Percentiles rank a stretch among this genome's conserved stretches.
These are phyloP conservation scores for Suillus discolor DNA, from an alignment of 768 basidiomycete genomes.

Conservation along the genomic window DNA sequence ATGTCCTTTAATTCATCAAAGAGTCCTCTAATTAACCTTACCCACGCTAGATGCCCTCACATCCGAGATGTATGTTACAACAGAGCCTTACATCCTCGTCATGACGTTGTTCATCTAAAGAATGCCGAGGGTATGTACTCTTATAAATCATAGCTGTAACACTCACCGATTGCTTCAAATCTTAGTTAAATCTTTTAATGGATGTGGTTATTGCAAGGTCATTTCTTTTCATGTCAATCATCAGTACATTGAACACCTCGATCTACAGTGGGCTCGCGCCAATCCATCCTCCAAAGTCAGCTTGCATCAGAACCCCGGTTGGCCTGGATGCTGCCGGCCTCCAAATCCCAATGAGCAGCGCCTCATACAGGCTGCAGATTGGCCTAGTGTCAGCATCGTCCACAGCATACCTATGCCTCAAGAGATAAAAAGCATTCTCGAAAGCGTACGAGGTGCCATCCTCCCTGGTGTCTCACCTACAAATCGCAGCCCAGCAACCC, in stretches of 20 bases:
- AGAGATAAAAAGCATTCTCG: conserved; percentile 70
- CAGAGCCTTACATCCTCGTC: conserved; percentile 69
- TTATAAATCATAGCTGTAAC: conserved; percentile 1
- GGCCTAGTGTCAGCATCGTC: conserved; percentile 77
- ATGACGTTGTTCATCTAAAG: conserved; percentile 78
- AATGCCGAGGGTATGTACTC: conserved; percentile 78
- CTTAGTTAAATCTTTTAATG: conserved; percentile 79
- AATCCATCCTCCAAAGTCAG: conserved; percentile 55
- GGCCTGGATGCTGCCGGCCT: conserved; percentile 90
- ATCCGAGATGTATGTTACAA: conserved; percentile 76
- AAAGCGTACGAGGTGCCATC: conserved; percentile 47
- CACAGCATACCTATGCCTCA: conserved; percentile 74
- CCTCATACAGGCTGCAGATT: conserved; percentile 71
- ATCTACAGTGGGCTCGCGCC: conserved; percentile 67
- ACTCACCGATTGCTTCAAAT: conserved; percentile 21
- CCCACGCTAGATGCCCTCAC: conserved; percentile 69
- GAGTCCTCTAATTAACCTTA: conserved; percentile 14
- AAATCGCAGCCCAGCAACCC: conserved; percentile 36
- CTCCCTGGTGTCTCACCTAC: conserved; percentile 31
- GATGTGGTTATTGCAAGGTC: conserved; percentile 92
- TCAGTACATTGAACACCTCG: conserved; percentile 28
- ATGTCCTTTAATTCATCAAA: conserved; percentile 13
- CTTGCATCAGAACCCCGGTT: conserved; percentile 71
- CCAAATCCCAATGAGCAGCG: conserved; percentile 61
- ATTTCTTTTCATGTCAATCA: conserved; percentile 20